Evolutionary conservation across 1,139 yeast species (phyloP), one percentile per base, ranked within the genome.

Genomic region (Protomyces macrosporus): DNA sequence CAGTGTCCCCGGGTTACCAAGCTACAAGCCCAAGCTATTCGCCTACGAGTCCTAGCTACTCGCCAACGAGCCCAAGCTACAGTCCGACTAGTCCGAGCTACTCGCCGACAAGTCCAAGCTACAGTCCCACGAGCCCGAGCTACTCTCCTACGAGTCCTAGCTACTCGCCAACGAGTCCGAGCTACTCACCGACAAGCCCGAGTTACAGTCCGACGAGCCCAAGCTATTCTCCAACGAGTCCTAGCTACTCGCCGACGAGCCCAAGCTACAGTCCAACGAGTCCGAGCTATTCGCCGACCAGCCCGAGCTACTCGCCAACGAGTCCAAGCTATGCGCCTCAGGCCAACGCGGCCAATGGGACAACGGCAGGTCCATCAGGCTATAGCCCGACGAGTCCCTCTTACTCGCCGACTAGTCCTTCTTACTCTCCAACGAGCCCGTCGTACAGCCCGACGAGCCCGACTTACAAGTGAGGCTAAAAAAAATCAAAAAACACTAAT

Each of bases 111-210:
- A 81, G 85, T 0, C 88, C 88, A 70, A 72, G 77, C 1, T 85
- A 85, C 71, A 77, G 82, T 0, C 80, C 82, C n/a, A 79, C 85
- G 3, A 84, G 89, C 3, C 83, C 83, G 34, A 78, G 77, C 14
- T 83, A 81, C 69, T 87, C 88, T 61, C 86, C 87, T 6, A 80
- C 90, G 5, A 86, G 90, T n/a, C 90, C 91, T 60, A 88, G 89
- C 61, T 84, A 88, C 0, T 81, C 84, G 5, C 48, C 48, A 9
- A 42, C 48, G 48, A 42, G 48, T 42, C 48, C 48, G 9, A 42
- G 48, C 30, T 68, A 67, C 52, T 0, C 87, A 86, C 70, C 68
- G 75, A 1, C 84, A 84, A 71, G 75, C 81, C 0, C 88, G 87
- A 66, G 83, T 88, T 59, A 64, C 55, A 53, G 58, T 53, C 88